Conservation (phyloP, 331 rosid genomes). For the Ulmus americana region DNA sequence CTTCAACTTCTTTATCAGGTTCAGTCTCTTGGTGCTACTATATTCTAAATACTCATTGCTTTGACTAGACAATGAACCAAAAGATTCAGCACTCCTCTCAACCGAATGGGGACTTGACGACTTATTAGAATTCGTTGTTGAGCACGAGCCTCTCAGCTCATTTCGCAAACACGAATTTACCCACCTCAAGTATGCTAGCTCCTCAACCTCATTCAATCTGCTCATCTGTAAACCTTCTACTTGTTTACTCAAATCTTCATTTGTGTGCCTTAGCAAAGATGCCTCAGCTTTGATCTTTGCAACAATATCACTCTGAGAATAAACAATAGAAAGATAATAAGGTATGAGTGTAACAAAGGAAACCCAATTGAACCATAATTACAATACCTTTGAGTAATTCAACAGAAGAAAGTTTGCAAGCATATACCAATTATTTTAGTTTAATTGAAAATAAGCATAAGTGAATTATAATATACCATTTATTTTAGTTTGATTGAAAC, state of each 20-base stretch:
- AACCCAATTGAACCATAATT: not conserved
- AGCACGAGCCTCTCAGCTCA: slow-evolving; percentile 70
- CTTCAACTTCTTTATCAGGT: slow-evolving; percentile 59
- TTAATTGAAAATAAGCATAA: no score
- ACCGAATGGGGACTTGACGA: slow-evolving; percentile 47
- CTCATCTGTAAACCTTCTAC: slow-evolving; percentile 92
- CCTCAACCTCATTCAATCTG: slow-evolving; percentile 93
- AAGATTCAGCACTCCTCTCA: slow-evolving; percentile 44
- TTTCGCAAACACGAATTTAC: slow-evolving; percentile 85
- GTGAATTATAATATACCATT: no score
- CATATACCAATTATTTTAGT: no score
- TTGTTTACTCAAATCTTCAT: slow-evolving; percentile 92
- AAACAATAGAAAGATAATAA: slow-evolving; percentile 12
- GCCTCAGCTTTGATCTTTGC: slow-evolving; percentile 90
- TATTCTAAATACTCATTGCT: slow-evolving; percentile 40
- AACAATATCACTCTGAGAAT: slow-evolving; percentile 58
- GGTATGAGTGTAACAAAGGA: not conserved
- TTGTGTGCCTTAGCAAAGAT: slow-evolving; percentile 61
- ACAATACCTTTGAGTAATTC: not conserved
- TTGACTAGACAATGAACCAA: slow-evolving; percentile 45
- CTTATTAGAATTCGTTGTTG: slow-evolving; percentile 45
- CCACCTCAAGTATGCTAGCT: slow-evolving; percentile 98
- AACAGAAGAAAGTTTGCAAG: not conserved
- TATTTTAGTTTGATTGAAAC: no score
- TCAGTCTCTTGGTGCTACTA: slow-evolving; percentile 48